Base-by-base conservation (phyloP, 495 filamentous ascomycete species). In the Xanthoparmelia taractica region DNA sequence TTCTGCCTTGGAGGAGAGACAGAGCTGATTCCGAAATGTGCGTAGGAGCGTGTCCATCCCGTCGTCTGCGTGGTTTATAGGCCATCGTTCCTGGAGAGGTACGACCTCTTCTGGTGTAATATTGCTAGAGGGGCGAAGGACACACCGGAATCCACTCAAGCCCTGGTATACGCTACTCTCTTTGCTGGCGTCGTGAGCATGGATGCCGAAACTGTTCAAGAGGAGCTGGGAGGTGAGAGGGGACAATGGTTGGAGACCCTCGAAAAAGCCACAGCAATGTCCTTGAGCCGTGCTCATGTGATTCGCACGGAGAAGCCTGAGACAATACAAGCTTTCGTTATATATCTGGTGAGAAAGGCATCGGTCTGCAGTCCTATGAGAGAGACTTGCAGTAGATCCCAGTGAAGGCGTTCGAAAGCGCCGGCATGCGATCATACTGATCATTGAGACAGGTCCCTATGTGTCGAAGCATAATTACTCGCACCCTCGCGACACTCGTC, bases 241-340 rank as follows among this genome's bases (percentile, higher is more conserved):
- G 63, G 72, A 20, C 71, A 73, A 23, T 74, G 86, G 68, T 73
- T 87, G 10, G 76, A 83, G 29, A 80, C 79, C 56, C 82, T 89
- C 64, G 85, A 82, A 67, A 71, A 84, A 45, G 85, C 80, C 1
- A 81, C 84, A 8, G 88, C 90, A 74, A 77, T 77, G 4, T 81
- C 85, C 31, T 75, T 91, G 29, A 76, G 77, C 60, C 82, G 83
- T 65, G 86, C 87, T 7, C 82, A 85, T 68, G 88, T 90, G 61
- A 69, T 90, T 58, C 77, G 85, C 17, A 89, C 87, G 18, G 87
- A 85, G 6, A 85, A 83, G 63, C 72, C 87, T 13, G 85, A 89
- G 74, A 88, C 85, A 0, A 71, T 91, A 55, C 88, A 91, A 69
- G 86, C 84, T 8, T 86, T 90, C 68, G 83, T 89, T 29, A 68